A percentile compares a stretch with the other conserved stretches of the same genome.
Evolutionary conservation across 2,329 filamentous ascomycete species (phyloP).

Genomic region (Calonectria pseudoturangicola): DNA sequence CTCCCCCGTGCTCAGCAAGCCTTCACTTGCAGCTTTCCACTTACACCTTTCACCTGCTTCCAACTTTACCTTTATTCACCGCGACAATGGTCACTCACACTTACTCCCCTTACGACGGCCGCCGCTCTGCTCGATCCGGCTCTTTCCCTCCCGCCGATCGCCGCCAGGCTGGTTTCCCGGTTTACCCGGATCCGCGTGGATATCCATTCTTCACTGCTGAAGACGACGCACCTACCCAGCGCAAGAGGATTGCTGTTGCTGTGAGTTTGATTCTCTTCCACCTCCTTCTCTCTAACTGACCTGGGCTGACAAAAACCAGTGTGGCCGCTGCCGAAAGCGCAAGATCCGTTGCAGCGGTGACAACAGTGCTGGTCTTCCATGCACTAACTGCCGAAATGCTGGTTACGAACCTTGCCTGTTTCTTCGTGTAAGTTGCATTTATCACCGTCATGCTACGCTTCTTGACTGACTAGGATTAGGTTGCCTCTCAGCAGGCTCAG

Average conservation of each 20-base stretch:
- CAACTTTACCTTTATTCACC: neutral
- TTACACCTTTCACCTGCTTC: neutral
- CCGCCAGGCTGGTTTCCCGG: conserved; percentile 43
- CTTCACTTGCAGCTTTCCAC: neutral
- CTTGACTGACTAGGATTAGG: conserved; percentile 47
- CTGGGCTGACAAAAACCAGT: conserved; percentile 72
- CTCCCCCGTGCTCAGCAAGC: conserved; percentile 14
- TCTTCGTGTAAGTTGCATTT: conserved; percentile 77
- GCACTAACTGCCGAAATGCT: conserved; percentile 87
- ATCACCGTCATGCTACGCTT: neutral
- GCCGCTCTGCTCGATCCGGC: conserved; percentile 44
- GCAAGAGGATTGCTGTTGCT: conserved; percentile 76
- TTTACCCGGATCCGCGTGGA: conserved; percentile 46
- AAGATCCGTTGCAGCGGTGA: conserved; percentile 98
- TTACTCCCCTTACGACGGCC: conserved; percentile 47
- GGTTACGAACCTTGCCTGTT: conserved; percentile 85
- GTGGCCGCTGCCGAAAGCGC: conserved; percentile 89
- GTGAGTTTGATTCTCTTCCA: conserved; percentile 62
- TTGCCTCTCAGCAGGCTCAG: conserved; percentile 58
- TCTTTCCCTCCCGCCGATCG: conserved; percentile 49
- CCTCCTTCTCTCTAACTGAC: neutral
- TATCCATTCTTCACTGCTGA: conserved; percentile 54
- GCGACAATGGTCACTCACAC: conserved; percentile 49
- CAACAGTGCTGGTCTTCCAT: conserved; percentile 83
- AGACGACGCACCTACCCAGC: conserved; percentile 66